These are phyloP conservation scores for Fusarium sp. DNA, from an alignment of 2,329 filamentous ascomycete genomes.

Conservation along the genomic window DNA sequence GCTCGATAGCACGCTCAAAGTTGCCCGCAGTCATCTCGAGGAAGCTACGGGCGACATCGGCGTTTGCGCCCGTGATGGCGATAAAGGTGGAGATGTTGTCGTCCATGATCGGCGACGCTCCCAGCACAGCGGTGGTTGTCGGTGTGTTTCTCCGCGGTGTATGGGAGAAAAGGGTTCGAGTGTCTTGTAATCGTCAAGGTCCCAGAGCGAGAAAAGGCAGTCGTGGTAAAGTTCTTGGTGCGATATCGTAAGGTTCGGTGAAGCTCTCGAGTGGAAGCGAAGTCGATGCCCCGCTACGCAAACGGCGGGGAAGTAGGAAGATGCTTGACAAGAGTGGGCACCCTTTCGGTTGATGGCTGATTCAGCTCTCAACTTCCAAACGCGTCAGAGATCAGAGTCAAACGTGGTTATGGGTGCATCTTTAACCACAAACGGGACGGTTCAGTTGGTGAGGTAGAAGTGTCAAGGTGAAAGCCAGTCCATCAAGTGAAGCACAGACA, in stretches of 20 bases:
- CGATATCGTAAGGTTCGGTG: constrained; percentile 33
- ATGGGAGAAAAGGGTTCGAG: not conserved
- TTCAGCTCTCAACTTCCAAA: constrained; percentile 3
- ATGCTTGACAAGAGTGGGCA: not conserved
- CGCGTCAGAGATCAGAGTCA: not conserved
- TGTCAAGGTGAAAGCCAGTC: constrained; percentile 24
- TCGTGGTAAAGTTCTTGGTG: not conserved
- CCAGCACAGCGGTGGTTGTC: not conserved
- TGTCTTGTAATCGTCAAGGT: not conserved
- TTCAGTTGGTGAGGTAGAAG: constrained; percentile 16
- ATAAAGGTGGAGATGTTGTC: constrained; percentile 82
- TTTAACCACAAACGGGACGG: not conserved
- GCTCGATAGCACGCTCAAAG: constrained; percentile 85
- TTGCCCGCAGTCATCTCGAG: constrained; percentile 87
- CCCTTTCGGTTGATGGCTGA: not conserved
- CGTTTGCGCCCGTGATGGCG: constrained; percentile 81
- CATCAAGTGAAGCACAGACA: constrained; percentile 39
- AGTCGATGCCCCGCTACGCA: constrained; percentile 37
- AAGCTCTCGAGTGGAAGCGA: constrained; percentile 22
- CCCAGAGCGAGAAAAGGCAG: not conserved
- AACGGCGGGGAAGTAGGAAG: constrained; percentile 14
- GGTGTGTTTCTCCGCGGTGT: not conserved
- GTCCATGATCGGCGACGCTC: constrained; percentile 65
- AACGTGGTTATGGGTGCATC: not conserved
- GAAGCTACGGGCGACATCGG: constrained; percentile 83